Evolutionary conservation across 2,329 filamentous ascomycete genomes (phyloP), one percentile per base, ranked within the genome.

Genomic region (Fonsecaea multimorphosa): DNA sequence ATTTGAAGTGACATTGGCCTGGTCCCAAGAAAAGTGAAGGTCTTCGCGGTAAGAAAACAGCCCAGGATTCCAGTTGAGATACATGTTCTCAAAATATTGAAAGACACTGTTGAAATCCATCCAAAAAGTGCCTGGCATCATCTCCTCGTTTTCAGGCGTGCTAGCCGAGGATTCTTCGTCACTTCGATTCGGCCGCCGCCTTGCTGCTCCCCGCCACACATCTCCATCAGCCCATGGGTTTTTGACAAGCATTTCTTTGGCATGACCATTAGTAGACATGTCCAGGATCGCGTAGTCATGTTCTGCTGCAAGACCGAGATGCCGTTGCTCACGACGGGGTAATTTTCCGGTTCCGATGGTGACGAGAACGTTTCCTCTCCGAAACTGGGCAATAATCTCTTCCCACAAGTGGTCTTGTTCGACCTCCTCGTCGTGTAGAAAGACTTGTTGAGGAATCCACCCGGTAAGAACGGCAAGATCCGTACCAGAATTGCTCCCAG

Each of bases 371-470:
- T 97, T 89, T 11, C 91, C 90, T 53, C 86, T 86, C 27, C 87
- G 84, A 74, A 94, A 96, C 0, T 90, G 89, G 24, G 86, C 86
- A 72, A 88, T 87, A 32, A 97, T 85, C 7, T 92, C 86, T 40
- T 82, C 83, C 95, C 95, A 99, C 0, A 95, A 85, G 58, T 87
- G 83, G 57, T 91, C 85, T 0, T 89, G 85, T 51, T 93, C 88
- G 2, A 93, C 83, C 66, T 96, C 92, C 69, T 95, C 91, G 70
- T 91, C 90, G 74, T 97, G 93, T 1, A 98, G 82, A 73, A 97
- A 97, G 1, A 98, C 82, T 76, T 99, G 95, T 78, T 99, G 93
- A 0, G 95, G 95, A 57, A 99, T 93, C 95, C 95, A 99, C 32
- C 95, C 94, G 0, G 91, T 96, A 61, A 99, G 79, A 1, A 96